Evolutionary conservation across 345 rosid species (phyloP), one percentile per base, ranked within the genome.

Genomic region (Turritis glabra): DNA sequence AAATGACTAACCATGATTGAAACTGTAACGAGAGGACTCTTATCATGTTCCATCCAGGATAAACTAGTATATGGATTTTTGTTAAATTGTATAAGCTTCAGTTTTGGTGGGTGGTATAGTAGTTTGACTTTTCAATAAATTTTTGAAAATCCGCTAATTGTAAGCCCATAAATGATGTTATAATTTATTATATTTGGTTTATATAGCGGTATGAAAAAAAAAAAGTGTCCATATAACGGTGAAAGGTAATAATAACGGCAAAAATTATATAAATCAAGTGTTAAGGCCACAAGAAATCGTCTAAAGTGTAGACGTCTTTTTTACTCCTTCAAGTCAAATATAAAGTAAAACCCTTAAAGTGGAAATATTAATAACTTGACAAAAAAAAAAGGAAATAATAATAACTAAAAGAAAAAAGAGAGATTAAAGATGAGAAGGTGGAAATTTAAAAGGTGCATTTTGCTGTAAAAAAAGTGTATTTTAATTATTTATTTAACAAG

Each of bases 251-350:
- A 57, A 53, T 48, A 72, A 61, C 53, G 51, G 53, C 63, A 27
- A 13, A 51, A 41, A 51, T n/a, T 19, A 25, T 21, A 72, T 26
- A 51, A 72, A 72, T 52, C 32, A 63, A 62, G 55, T 22, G 35
- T 50, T 17, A 52, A 33, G 11, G 30, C 63, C 65, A 64, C 37
- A 21, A 38, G 35, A 51, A 51, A 12, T 75, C 67, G 65, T 40
- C 32, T 50, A 11, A 61, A 62, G 43, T 44, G 26, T 35, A 40
- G 48, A 43, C 30, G 56, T 69, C 29, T 22, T 41, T n/a, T 54
- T 76, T 41, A 77, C 80, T 69, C 61, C 21, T 46, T 55, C 67
- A 57, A 64, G 71, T 70, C 76, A 77, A 71, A 63, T 62, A 25
- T 35, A 53, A 63, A 55, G 72, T 43, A 25, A 64, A 58, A 38